Evolutionary conservation across 169 alveolate species (phyloP), one percentile per base, ranked within the genome.

Genomic region (Cryptosporidium bovis): DNA sequence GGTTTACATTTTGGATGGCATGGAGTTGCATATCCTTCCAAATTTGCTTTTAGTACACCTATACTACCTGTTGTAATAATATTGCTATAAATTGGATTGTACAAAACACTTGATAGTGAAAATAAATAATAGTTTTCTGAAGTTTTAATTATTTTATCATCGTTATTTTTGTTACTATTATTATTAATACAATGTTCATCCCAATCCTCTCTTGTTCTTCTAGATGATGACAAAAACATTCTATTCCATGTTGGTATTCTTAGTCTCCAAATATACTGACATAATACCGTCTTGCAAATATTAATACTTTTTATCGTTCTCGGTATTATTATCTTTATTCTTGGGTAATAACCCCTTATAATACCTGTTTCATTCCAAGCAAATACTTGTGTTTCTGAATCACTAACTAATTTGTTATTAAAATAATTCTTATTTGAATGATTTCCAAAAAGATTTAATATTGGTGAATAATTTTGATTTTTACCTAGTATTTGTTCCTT

Each of bases 301-400:
- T 77, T 77, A 16, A 77, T 77, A 60, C 87, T 77, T 40, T 18
- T 77, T 24, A 77, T 20, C 29, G 87, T 77, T 77, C 71, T 77
- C 46, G 87, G 87, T 3, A n/a, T 31, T 60, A 77, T 33, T 40
- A 77, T 77, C 64, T 77, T 77, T 27, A 50, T 36, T 62, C 29
- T 77, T 36, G 87, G 87, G 64, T 24, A 77, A 62, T 77, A 77
- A 60, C 87, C 87, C 13, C 87, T 51, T 27, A 77, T 77, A 44
- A 77, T 62, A 48, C 87, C 64, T 34, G 87, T 77, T 48, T 77
- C 87, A 77, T 77, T 77, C 87, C 87, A 77, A 34, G 87, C 87
- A 58, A 53, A 62, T 20, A 60, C 87, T 20, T 34, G 46, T 27
- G 46, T 40, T 12, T 44, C 36, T 31, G 64, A 8, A 13, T 77